Evolutionary conservation across 148 eudicot genomes (phyloP), one percentile per base, ranked within the genome.

Genomic region (Vaccinium corymbosum): DNA sequence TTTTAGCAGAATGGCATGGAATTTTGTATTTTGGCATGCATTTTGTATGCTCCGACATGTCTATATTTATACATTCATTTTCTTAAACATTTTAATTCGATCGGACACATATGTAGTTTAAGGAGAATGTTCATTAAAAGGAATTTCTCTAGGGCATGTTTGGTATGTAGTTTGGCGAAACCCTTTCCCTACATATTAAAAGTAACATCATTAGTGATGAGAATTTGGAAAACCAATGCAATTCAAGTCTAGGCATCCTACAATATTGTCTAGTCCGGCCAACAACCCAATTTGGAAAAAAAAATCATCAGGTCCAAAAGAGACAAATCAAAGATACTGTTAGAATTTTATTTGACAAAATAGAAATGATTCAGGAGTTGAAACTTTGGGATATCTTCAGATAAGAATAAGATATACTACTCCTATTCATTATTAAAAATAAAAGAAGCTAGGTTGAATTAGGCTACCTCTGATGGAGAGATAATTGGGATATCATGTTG

Each of bases 401-500:
- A 80, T 80, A 80, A 80, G 25, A 79, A 27, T 27, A 27, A 27
- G 35, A 55, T 79, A 13, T 11, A 51, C 14, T 51, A 51, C 53
- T 51, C 53, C 2, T 51, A 51, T 52, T 11, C 15, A 52, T 52
- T 52, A 52, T 6, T 19, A 79, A 20, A 57, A 7, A 79, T n/a
- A 79, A 55, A 79, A 56, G 49, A 16, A 79, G 14, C 50, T 52
- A 16, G 32, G 81, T 53, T 61, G 75, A 81, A 81, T 81, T 80
- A 4, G 32, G 3, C 8, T 2, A 46, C 50, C 56, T 19, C 59
- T 59, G 75, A 64, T 81, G 83, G 83, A 48, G 27, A 66, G 50
- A 66, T 81, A 81, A 81, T 81, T 81, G 83, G 75, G 42, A 81
- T 66, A 81, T 81, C 66, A 81, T 81, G 83, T 48, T n/a, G 38